Percentiles rank a stretch among this genome's conserved stretches.
These are phyloP conservation scores for Talaromyces sp. DNA, from an alignment of 2,329 filamentous ascomycete species.

Conservation along the genomic window DNA sequence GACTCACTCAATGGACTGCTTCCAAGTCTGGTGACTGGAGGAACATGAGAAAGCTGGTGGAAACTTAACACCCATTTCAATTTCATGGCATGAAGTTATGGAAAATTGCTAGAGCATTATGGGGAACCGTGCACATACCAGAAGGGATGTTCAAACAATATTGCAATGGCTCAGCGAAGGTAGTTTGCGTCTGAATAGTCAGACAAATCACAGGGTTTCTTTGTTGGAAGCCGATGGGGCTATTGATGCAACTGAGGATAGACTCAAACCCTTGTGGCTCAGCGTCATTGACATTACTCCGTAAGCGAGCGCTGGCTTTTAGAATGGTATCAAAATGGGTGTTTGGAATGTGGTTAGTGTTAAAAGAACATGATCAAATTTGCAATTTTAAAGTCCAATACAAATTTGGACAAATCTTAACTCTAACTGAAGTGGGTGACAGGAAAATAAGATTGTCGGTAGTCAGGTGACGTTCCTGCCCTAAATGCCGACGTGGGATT, in stretches of 20 bases:
- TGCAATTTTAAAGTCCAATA: too few relatives aligned
- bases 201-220: neutral
- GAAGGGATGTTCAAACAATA: neutral
- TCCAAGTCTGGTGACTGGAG: neutral
- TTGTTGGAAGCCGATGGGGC: neutral
- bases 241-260: neutral
- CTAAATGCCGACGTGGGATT: too few relatives aligned
- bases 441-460: too few relatives aligned
- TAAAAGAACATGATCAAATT: too few relatives aligned
- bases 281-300: neutral
- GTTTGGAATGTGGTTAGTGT: too few relatives aligned
- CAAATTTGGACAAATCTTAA: too few relatives aligned
- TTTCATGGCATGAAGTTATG: neutral
- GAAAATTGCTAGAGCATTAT: neutral
- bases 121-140: neutral
- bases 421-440: too few relatives aligned
- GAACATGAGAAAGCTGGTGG: neutral
- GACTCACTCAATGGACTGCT: neutral
- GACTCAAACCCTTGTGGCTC: neutral
- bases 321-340: too few relatives aligned
- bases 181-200: neutral
- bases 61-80: neutral
- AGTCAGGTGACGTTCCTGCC: too few relatives aligned
- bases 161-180: neutral
- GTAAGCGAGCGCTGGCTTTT: neutral